A percentile compares a stretch with the other conserved stretches of the same genome.
These are phyloP conservation scores for Citrullus amarus DNA, from an alignment of 306 rosid species.

Conservation along the genomic window DNA sequence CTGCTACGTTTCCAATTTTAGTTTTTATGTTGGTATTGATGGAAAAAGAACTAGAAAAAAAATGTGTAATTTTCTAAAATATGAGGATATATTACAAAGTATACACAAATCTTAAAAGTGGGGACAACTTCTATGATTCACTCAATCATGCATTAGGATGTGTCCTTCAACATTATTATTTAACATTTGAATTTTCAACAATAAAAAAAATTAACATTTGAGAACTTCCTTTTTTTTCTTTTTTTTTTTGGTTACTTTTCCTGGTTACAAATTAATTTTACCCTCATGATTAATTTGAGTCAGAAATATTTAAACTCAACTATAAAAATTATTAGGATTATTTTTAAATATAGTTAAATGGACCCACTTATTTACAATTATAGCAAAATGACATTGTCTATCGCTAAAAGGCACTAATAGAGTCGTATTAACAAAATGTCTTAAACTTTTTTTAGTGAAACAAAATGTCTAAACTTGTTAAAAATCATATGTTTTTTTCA, in stretches of 20 bases:
- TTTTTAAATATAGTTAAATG: too few species aligned
- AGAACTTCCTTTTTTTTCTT: too few species aligned
- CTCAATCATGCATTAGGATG: neutral
- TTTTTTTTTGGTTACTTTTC: too few species aligned
- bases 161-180: neutral
- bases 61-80: neutral
- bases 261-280: neutral
- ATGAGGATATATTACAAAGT: neutral
- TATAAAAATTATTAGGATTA: neutral
- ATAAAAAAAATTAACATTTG: too few species aligned
- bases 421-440: too few species aligned
- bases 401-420: too few species aligned
- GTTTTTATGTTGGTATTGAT: neutral
- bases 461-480: neutral
- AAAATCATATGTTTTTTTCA: too few species aligned
- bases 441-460: neutral
- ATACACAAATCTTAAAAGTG: neutral
- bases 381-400: too few species aligned
- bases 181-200: neutral
- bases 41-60: neutral
- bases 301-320: neutral
- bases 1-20: neutral
- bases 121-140: neutral
- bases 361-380: too few species aligned
- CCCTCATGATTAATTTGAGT: neutral